These are phyloP conservation scores for Naganishia sp. DNA, from an alignment of 1,284 basidiomycete genomes.

Conservation along the genomic window DNA sequence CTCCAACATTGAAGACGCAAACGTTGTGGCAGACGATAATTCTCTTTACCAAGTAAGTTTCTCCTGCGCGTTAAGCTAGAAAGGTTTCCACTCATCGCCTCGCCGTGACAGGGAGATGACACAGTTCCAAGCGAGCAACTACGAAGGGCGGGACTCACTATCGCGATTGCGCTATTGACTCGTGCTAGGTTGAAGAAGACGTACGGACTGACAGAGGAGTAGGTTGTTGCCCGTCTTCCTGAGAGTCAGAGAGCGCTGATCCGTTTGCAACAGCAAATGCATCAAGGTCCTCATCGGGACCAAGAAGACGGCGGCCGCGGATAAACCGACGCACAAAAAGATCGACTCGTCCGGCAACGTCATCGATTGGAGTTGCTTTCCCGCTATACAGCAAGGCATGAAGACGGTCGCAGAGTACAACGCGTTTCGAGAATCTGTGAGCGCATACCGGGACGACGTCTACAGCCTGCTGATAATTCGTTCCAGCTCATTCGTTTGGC, in stretches of 20 bases:
- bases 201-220: slow-evolving; percentile 87
- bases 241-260: background rate
- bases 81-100: background rate
- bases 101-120: slow-evolving; percentile 13
- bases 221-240: slow-evolving; percentile 42
- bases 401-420: slow-evolving; percentile 46
- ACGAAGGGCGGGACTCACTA: slow-evolving; percentile 63
- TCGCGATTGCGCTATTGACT: slow-evolving; percentile 77
- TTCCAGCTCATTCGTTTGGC: slow-evolving; percentile 40
- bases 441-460: slow-evolving; percentile 18
- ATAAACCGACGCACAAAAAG: slow-evolving; percentile 67
- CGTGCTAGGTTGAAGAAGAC: slow-evolving; percentile 77
- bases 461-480: background rate
- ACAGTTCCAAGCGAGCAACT: slow-evolving; percentile 38
- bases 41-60: slow-evolving; percentile 17
- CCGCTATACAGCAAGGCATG: slow-evolving; percentile 38
- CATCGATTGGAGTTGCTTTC: slow-evolving; percentile 40
- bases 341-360: slow-evolving; percentile 32
- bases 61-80: background rate
- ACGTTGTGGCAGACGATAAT: slow-evolving; percentile 12
- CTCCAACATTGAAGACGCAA: slow-evolving; percentile 9
- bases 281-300: slow-evolving; percentile 71
- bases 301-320: slow-evolving; percentile 81
- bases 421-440: slow-evolving; percentile 45
- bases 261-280: slow-evolving; percentile 68